These are phyloP conservation scores for Fusarium anthophilum DNA, from an alignment of 2,329 filamentous ascomycete species.

Conservation along the genomic window DNA sequence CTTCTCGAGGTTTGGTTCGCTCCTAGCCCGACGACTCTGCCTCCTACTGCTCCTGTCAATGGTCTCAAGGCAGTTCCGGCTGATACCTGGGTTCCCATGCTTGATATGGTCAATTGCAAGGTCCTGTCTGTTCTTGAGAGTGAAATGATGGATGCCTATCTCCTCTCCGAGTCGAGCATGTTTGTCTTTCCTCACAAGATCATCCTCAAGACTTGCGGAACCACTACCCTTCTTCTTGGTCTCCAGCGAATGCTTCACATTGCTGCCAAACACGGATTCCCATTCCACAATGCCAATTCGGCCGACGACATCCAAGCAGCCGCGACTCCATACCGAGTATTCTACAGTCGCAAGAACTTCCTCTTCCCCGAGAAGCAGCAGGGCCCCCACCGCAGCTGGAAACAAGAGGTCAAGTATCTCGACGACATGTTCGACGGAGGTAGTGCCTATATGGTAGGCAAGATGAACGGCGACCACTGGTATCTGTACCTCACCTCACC, in stretches of 20 bases:
- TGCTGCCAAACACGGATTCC: conserved; percentile 87
- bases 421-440: conserved; percentile 92
- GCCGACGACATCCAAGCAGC: conserved; percentile 75
- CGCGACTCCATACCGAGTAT: conserved; percentile 92
- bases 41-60: conserved; percentile 73
- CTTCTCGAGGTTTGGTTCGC: conserved; percentile 98
- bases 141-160: conserved; percentile 93
- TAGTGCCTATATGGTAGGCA: conserved; percentile 99
- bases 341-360: conserved; percentile 99
- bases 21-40: conserved; percentile 77
- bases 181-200: conserved; percentile 99
- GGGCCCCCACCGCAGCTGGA: conserved; percentile 96
- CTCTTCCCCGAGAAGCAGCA: conserved; percentile 94
- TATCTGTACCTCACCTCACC: conserved; percentile 97
- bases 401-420: conserved; percentile 91
- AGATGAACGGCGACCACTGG: conserved; percentile 99
- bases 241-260: conserved; percentile 93
- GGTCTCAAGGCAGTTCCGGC: conserved; percentile 87
- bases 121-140: conserved; percentile 94
- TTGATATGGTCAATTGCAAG: conserved; percentile 98
- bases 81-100: conserved; percentile 94
- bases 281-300: conserved; percentile 75
- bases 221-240: conserved; percentile 90
- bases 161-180: conserved; percentile 99
- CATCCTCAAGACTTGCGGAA: conserved; percentile 97